These are phyloP conservation scores for Prunus salicina DNA, from an alignment of 306 rosid genomes.

Conservation along the genomic window DNA sequence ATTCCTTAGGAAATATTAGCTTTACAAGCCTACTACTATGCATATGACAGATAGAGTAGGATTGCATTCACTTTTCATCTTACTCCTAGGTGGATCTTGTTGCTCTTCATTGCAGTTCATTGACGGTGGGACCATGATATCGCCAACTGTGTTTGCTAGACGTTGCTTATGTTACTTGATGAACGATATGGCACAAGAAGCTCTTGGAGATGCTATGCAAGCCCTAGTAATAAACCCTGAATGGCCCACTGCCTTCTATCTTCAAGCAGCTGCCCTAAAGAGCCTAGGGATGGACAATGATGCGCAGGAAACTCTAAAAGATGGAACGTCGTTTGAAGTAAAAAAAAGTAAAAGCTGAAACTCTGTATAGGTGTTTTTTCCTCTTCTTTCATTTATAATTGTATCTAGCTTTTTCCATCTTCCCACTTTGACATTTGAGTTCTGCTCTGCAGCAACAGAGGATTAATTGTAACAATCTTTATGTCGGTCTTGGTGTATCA, in stretches of 20 bases:
- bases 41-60: not conserved
- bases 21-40: not conserved
- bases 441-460: constrained; percentile 22
- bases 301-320: constrained; percentile 91
- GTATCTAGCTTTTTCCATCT: constrained; percentile 26
- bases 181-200: constrained; percentile 91
- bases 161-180: constrained; percentile 91
- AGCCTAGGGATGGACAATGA: constrained; percentile 97
- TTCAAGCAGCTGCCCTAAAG: constrained; percentile 89
- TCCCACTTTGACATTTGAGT: constrained; percentile 30
- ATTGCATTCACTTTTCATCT: not conserved
- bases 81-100: not conserved
- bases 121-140: constrained; percentile 89
- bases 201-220: constrained; percentile 98
- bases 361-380: constrained; percentile 44
- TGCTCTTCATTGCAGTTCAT: constrained; percentile 61
- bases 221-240: constrained; percentile 82
- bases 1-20: not conserved
- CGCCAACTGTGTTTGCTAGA: constrained; percentile 86
- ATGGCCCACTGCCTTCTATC: constrained; percentile 89
- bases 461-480: constrained; percentile 18
- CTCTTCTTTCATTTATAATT: constrained; percentile 23
- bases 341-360: constrained; percentile 58
- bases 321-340: constrained; percentile 78
- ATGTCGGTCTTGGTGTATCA: constrained; percentile 27